Base-by-base conservation (phyloP, 2,329 filamentous ascomycete species). In the Arthrobotrys sphaeroides region DNA sequence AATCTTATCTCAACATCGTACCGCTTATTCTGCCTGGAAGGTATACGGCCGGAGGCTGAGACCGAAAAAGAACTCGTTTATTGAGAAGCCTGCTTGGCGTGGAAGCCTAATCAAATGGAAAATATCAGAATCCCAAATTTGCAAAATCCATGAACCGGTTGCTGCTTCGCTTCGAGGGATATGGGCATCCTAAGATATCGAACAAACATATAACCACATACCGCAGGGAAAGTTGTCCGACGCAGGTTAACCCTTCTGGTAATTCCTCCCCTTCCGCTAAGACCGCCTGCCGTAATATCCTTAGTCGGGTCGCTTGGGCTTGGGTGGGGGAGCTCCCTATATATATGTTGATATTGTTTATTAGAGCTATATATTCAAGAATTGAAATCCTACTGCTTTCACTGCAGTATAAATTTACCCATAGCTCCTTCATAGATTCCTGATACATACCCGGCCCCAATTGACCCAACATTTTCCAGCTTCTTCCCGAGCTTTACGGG, bases 371-470 rank as follows among this genome's bases (percentile, higher is more conserved):
- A 60, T 60, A 60, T 60, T 51, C 51, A 60, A 68, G 38, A 60
- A 68, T 60, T 38, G 64, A 60, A 66, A 68, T 68, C 51, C 40
- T 51, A 59, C 16, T 49, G 51, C 64, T 68, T 60, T 49, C 49
- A n/a, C n/a, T 49, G 64, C 64, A 49, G 51, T 49, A 60, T 38
- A 60, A 51, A 49, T 16, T 68, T 68, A 60, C 28, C 26, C 36
- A 60, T 68, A 47, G 45, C 64, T 42, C 36, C 40, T 60, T 60
- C 40, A 49, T 28, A 47, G 24, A 38, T 60, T 68, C 53, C 28
- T 68, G 51, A 68, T 68, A 68, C 64, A 60, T 60, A 68, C 26
- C 60, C 64, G 64, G 60, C 18, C 53, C 64, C 64, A 60, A 68
- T 68, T 68, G 64, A 40, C 51, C 40, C 51, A 51, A 51, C 64